A percentile compares a stretch with the other conserved stretches of the same genome.
Conservation (phyloP, 1,284 basidiomycete species). For the Ustilago trichophora region DNA sequence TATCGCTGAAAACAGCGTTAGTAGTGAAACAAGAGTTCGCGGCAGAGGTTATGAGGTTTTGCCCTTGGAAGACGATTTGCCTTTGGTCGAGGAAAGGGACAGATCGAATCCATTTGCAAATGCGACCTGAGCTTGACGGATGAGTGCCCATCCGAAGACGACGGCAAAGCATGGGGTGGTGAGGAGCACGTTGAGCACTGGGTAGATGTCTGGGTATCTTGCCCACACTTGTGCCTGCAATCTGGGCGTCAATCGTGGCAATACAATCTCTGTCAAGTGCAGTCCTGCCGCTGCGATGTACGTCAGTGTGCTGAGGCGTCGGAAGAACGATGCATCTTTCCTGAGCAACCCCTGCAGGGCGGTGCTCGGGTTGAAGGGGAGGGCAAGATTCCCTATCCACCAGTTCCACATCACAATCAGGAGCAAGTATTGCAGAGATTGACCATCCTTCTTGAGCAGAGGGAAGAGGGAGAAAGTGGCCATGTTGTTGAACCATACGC, state of each 20-base stretch:
- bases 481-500: conserved; percentile 82
- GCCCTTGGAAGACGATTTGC: no score
- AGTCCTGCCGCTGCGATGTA: conserved; percentile 72
- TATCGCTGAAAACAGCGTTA: no score
- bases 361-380: conserved; percentile 16
- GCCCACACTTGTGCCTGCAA: conserved; percentile 70
- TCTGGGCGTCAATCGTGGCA: conserved; percentile 61
- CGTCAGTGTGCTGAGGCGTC: conserved; percentile 15
- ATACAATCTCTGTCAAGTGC: conserved; percentile 75
- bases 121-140: conserved; percentile 62
- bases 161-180: conserved; percentile 80
- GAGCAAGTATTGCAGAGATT: conserved; percentile 78
- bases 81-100: no score
- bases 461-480: conserved; percentile 91
- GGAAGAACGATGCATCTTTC: conserved; percentile 5
- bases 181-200: conserved; percentile 85
- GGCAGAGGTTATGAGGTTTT: no score
- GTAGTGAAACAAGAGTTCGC: no score
- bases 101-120: conserved; percentile 54
- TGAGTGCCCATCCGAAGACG: conserved; percentile 68
- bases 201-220: conserved; percentile 84
- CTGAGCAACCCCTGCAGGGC: conserved; percentile 9
- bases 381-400: conserved; percentile 72
- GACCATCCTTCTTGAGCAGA: conserved; percentile 79
- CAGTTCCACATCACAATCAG: conserved; percentile 81